These are phyloP conservation scores for Pochonia chlamydosporia DNA, from an alignment of 2,329 filamentous ascomycete species.

Conservation along the genomic window DNA sequence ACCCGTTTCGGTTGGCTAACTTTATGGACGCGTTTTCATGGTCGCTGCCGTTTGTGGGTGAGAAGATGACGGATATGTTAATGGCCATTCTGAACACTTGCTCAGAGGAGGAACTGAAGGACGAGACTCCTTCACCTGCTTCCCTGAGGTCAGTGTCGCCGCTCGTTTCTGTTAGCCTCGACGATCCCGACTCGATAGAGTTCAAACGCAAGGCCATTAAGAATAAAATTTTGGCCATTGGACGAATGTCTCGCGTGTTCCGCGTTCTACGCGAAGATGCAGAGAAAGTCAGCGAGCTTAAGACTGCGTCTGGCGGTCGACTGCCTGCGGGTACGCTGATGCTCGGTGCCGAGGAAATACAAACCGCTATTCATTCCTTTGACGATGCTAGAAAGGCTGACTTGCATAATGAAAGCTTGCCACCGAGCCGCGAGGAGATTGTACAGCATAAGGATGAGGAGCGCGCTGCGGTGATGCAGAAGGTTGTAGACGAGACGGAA, in stretches of 20 bases:
- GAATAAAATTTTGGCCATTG: conserved; percentile 99
- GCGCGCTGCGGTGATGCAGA: conserved; percentile 74
- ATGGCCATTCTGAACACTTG: conserved; percentile 99
- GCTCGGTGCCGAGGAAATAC: conserved; percentile 96
- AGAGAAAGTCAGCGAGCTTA: conserved; percentile 93
- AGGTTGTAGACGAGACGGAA: conserved; percentile 81
- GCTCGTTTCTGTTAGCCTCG: no score
- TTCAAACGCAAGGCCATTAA: conserved; percentile 96
- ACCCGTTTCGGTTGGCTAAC: conserved; percentile 98
- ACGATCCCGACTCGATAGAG: conserved; percentile 82
- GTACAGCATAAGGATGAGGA: conserved; percentile 76
- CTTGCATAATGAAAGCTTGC: conserved; percentile 89
- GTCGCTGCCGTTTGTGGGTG: conserved; percentile 96
- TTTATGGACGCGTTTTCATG: conserved; percentile 99
- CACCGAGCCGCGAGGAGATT: conserved; percentile 89
- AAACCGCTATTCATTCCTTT: conserved; percentile 94
- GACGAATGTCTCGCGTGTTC: conserved; percentile 93
- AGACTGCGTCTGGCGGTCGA: conserved; percentile 89
- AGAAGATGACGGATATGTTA: conserved; percentile 99
- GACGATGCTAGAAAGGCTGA: conserved; percentile 97
- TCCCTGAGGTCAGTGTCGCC: conserved; percentile 22
- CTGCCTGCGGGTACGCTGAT: conserved; percentile 94
- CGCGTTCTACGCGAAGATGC: conserved; percentile 96
- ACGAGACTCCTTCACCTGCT: conserved; percentile 63
- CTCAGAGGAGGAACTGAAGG: conserved; percentile 97